A percentile compares a stretch with the other conserved stretches of the same genome.
Evolutionary conservation across 176 grass and related monocot species (phyloP).

Genomic region (Hsuehochloa calcarea): DNA sequence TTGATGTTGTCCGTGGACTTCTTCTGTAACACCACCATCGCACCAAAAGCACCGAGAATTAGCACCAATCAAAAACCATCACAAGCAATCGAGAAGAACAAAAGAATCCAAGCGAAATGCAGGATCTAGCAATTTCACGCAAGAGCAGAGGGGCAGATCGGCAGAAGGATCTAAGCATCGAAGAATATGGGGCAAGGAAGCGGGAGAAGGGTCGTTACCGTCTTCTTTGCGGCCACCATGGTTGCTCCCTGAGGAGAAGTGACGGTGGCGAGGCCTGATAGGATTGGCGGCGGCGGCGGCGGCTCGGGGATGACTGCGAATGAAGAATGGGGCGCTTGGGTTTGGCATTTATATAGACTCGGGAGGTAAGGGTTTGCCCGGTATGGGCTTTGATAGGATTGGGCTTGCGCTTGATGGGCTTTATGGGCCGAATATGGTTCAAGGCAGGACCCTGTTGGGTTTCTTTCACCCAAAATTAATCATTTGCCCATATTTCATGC

Average conservation of each 20-base stretch:
- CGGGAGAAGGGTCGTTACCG: constrained; percentile 33
- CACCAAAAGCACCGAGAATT: neutral
- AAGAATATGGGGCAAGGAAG: neutral
- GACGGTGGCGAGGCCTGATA: neutral
- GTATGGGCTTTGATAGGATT: constrained; percentile 6
- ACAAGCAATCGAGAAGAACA: neutral
- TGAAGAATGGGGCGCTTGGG: constrained; percentile 14
- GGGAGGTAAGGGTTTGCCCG: neutral
- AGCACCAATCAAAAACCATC: neutral
- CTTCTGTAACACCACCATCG: constrained; percentile 48
- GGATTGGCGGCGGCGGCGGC: constrained; percentile 28
- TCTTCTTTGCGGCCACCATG: constrained; percentile 84
- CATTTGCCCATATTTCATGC: too few species aligned
- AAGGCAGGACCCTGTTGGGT: neutral
- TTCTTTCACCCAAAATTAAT: neutral
- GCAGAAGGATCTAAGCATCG: neutral
- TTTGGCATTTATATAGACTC: constrained; percentile 15
- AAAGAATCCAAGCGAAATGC: neutral
- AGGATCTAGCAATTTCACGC: neutral
- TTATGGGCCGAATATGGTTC: neutral
- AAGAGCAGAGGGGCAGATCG: neutral
- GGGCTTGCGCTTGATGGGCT: neutral
- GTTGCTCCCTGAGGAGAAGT: constrained; percentile 30
- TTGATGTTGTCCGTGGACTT: constrained; percentile 95
- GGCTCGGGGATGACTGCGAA: constrained; percentile 30